Evolutionary conservation across 768 basidiomycete species (phyloP).

Genomic region (Strobilomyces confusus): DNA sequence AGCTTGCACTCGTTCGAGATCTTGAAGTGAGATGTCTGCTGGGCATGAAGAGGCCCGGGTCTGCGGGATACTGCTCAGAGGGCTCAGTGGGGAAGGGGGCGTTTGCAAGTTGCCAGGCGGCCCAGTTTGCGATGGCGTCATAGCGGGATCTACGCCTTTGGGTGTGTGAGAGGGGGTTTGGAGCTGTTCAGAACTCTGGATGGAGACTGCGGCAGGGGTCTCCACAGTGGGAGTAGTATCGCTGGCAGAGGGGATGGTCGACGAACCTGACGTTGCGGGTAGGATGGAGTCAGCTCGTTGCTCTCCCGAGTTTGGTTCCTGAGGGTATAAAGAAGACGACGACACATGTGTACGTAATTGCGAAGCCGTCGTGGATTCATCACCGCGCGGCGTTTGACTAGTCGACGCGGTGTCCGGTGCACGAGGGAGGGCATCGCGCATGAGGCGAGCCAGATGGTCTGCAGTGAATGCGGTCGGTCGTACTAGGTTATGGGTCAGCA

Average conservation of each 20-base stretch:
- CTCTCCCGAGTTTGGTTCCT: neutral
- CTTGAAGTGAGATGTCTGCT: neutral
- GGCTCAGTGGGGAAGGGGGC: neutral
- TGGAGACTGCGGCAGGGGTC: neutral
- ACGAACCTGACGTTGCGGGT: neutral
- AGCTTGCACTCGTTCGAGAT: neutral
- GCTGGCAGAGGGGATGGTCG: neutral
- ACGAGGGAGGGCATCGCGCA: neutral
- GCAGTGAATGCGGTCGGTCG: conserved; percentile 1
- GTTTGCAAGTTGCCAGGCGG: neutral
- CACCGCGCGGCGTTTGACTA: neutral
- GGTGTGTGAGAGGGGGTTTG: neutral
- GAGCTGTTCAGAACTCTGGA: neutral
- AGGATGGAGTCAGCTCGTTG: neutral
- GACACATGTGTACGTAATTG: neutral
- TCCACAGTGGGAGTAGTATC: neutral
- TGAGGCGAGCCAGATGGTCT: neutral
- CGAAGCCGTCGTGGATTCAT: neutral
- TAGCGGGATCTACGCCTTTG: neutral
- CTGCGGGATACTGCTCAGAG: neutral
- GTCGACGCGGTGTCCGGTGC: neutral
- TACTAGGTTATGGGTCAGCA: conserved; percentile 7
- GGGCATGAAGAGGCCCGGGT: neutral
- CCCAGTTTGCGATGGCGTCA: neutral
- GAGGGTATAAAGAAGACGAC: conserved; percentile 1